Conservation (phyloP, 768 basidiomycete genomes). For the Gloeophyllum trabeum region DNA sequence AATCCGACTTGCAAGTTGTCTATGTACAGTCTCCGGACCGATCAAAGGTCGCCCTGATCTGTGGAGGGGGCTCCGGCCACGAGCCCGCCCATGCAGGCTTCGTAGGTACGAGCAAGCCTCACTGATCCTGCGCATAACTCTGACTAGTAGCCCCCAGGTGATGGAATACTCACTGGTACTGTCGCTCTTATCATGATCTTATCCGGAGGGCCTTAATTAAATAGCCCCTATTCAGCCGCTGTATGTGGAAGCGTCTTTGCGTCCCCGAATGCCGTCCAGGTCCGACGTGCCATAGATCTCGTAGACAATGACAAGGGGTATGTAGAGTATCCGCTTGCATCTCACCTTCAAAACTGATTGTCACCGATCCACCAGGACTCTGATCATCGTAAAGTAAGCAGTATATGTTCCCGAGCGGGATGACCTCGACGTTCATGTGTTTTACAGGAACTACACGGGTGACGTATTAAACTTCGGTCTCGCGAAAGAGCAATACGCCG, state of each 20-base stretch:
- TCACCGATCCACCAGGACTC: slow-evolving; percentile 32
- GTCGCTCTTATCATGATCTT: slow-evolving; percentile 1
- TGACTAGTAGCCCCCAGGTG: slow-evolving; percentile 29
- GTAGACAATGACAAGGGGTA: slow-evolving; percentile 65
- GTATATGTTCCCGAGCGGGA: not conserved
- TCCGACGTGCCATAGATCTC: slow-evolving; percentile 69
- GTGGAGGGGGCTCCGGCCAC: slow-evolving; percentile 83
- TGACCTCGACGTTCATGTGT: slow-evolving; percentile 5
- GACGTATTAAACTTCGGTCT: slow-evolving; percentile 89
- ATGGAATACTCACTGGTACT: slow-evolving; percentile 68
- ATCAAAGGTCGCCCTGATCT: slow-evolving; percentile 65
- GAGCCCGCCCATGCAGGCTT: slow-evolving; percentile 87
- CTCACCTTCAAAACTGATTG: not conserved
- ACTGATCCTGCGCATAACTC: not conserved
- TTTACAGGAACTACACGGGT: slow-evolving; percentile 72
- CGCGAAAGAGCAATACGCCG: slow-evolving; percentile 75
- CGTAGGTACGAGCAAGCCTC: slow-evolving; percentile 46
- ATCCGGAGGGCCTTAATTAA: not conserved
- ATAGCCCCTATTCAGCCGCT: slow-evolving; percentile 33
- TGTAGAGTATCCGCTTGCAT: slow-evolving; percentile 9
- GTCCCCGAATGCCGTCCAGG: slow-evolving; percentile 79
- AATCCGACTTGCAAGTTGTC: slow-evolving; percentile 35
- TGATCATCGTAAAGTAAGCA: slow-evolving; percentile 73
- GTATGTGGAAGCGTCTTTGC: slow-evolving; percentile 89
- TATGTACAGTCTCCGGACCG: slow-evolving; percentile 44